Evolutionary conservation across 352 stramenopile species (phyloP).

Genomic region (Phytophthora cajani): DNA sequence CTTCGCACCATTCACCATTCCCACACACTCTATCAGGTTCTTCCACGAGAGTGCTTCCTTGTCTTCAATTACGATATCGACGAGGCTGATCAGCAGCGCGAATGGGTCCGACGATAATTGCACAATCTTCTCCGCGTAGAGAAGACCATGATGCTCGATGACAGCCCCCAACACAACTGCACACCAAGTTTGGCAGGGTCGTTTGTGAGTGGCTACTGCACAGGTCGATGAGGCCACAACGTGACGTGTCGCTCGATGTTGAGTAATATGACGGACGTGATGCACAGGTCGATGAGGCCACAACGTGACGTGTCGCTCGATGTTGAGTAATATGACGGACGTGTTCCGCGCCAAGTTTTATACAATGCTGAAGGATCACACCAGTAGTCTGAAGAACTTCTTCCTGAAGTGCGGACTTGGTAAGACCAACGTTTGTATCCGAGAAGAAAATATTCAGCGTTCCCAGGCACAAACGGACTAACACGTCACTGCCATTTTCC

Average conservation of each 20-base stretch:
- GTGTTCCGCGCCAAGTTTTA: slow-evolving; percentile 28
- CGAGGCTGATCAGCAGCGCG: slow-evolving; percentile 16
- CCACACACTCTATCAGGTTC: slow-evolving; percentile 17
- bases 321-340: slow-evolving; percentile 30
- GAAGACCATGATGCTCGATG: slow-evolving; percentile 24
- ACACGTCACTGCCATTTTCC: slow-evolving; percentile 5
- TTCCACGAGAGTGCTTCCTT: slow-evolving; percentile 13
- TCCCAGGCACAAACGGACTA: slow-evolving; percentile 23
- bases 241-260: slow-evolving; percentile 23
- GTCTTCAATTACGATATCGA: slow-evolving; percentile 7
- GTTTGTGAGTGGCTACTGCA: not conserved
- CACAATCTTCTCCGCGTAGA: slow-evolving; percentile 33
- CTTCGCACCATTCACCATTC: not conserved
- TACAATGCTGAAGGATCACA: slow-evolving; percentile 28
- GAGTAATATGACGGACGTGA: slow-evolving; percentile 28
- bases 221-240: slow-evolving; percentile 9
- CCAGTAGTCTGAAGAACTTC: slow-evolving; percentile 30
- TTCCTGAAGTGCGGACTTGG: slow-evolving; percentile 11
- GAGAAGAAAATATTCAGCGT: slow-evolving; percentile 8
- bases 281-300: slow-evolving; percentile 9
- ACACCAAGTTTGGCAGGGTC: slow-evolving; percentile 27
- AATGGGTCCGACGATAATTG: slow-evolving; percentile 14
- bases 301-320: slow-evolving; percentile 13
- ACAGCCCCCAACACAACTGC: slow-evolving; percentile 19
- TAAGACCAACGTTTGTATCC: slow-evolving; percentile 3